Evolutionary conservation across 495 filamentous ascomycete species (phyloP).

Genomic region (Penicillium manginii): DNA sequence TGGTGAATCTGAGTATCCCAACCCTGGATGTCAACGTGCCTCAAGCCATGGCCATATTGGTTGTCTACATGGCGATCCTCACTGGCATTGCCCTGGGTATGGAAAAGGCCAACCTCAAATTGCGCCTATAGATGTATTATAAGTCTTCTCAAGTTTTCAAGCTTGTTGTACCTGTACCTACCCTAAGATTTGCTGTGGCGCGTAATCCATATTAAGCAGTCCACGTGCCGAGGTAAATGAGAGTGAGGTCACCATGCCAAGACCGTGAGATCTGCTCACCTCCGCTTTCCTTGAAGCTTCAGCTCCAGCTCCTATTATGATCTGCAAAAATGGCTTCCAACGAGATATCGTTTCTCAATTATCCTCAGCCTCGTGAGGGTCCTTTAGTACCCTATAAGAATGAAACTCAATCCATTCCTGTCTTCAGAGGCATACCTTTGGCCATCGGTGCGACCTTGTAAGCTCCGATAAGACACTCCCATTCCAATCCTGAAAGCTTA

Average conservation of each 20-base stretch:
- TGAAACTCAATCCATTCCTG: slow-evolving; percentile 55
- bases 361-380: slow-evolving; percentile 48
- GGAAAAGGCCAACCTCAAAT: slow-evolving; percentile 71
- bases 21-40: slow-evolving; percentile 70
- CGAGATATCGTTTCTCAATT: slow-evolving; percentile 38
- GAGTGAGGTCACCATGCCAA: slow-evolving; percentile 16
- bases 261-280: slow-evolving; percentile 7
- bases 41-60: slow-evolving; percentile 71
- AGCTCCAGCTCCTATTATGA: background rate
- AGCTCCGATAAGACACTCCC: slow-evolving; percentile 17
- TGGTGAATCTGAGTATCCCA: slow-evolving; percentile 82
- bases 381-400: slow-evolving; percentile 51
- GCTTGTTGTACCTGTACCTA: too few relatives aligned
- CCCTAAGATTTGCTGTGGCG: too few relatives aligned
- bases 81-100: slow-evolving; percentile 70
- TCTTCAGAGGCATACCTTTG: slow-evolving; percentile 55
- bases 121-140: slow-evolving; percentile 58
- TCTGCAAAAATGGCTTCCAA: slow-evolving; percentile 26
- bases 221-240: slow-evolving; percentile 24
- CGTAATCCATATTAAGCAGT: too few relatives aligned
- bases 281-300: slow-evolving; percentile 1
- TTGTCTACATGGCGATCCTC: slow-evolving; percentile 69
- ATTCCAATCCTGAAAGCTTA: too few relatives aligned
- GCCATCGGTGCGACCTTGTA: slow-evolving; percentile 56
- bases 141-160: background rate